Conservation (phyloP, 352 stramenopile species). For the Detonula confervacea region DNA sequence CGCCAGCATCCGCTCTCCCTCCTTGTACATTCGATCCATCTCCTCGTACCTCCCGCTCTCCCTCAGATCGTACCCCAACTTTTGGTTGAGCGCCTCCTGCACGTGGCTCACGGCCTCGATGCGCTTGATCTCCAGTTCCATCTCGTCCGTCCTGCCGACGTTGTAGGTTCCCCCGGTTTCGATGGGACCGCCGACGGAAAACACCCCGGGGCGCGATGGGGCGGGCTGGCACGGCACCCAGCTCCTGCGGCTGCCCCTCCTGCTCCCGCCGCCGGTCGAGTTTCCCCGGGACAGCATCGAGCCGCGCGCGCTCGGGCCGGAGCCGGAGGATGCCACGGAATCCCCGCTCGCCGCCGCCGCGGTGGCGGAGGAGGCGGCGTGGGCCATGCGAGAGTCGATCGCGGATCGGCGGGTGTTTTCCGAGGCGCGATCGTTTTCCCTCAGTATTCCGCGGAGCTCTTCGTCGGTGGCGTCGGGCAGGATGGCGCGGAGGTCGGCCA, state of each 20-base stretch:
- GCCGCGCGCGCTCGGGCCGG: no score
- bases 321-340: background rate
- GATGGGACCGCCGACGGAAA: slow-evolving; percentile 5
- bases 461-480: background rate
- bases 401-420: background rate
- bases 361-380: background rate
- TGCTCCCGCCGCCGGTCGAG: background rate
- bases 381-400: background rate
- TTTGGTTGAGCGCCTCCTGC: slow-evolving; percentile 19
- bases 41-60: slow-evolving; percentile 19
- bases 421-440: slow-evolving; percentile 11
- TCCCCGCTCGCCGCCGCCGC: background rate
- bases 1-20: slow-evolving; percentile 23
- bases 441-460: background rate
- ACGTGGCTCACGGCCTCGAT: slow-evolving; percentile 29
- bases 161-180: background rate
- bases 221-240: slow-evolving; percentile 34
- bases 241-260: no score
- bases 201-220: slow-evolving; percentile 27
- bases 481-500: background rate
- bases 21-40: slow-evolving; percentile 26
- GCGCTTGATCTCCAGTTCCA: slow-evolving; percentile 20
- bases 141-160: slow-evolving; percentile 11
- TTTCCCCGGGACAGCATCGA: background rate
- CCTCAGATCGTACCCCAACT: slow-evolving; percentile 16